Conservation (phyloP, 2,329 filamentous ascomycete genomes). For the Passalora sequoiae region DNA sequence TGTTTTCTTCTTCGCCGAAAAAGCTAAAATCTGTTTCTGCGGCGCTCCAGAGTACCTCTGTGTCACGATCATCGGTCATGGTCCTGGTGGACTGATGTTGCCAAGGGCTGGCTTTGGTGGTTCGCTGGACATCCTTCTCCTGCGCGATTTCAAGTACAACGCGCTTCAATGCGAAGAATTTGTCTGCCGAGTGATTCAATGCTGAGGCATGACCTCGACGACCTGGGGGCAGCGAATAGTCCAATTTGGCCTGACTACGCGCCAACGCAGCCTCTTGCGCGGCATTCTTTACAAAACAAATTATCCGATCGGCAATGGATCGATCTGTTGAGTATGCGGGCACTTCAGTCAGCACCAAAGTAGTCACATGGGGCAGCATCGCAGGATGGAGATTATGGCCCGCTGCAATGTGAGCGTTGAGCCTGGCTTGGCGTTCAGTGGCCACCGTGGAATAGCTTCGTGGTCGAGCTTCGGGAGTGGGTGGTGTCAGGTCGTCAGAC, state of each 20-base stretch:
- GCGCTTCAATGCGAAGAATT: conserved; percentile 50
- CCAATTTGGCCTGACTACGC: conserved; percentile 48
- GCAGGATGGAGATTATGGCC: conserved; percentile 47
- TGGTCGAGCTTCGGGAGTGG: conserved; percentile 14
- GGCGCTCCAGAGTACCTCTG: conserved; percentile 56
- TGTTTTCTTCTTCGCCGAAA: conserved; percentile 52
- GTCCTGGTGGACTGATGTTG: conserved; percentile 46
- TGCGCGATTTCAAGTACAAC: conserved; percentile 53
- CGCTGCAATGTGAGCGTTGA: conserved; percentile 22
- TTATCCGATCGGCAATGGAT: conserved; percentile 44
- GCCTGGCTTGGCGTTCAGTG: conserved; percentile 27
- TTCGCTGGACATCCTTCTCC: conserved; percentile 21
- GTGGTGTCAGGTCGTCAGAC: conserved; percentile 8
- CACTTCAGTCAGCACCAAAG: conserved; percentile 53
- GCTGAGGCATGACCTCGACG: conserved; percentile 46
- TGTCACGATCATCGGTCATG: conserved; percentile 55
- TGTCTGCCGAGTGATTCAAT: conserved; percentile 35
- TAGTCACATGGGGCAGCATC: conserved; percentile 51
- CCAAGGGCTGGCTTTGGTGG: conserved; percentile 40
- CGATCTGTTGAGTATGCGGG: conserved; percentile 36
- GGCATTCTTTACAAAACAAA: conserved; percentile 53
- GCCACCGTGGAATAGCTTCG: conserved; percentile 30
- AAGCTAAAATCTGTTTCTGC: conserved; percentile 53
- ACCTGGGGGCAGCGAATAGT: conserved; percentile 56
- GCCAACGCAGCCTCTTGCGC: conserved; percentile 53